Conservation (phyloP, 495 filamentous ascomycete genomes). For the Podospora comata region DNA sequence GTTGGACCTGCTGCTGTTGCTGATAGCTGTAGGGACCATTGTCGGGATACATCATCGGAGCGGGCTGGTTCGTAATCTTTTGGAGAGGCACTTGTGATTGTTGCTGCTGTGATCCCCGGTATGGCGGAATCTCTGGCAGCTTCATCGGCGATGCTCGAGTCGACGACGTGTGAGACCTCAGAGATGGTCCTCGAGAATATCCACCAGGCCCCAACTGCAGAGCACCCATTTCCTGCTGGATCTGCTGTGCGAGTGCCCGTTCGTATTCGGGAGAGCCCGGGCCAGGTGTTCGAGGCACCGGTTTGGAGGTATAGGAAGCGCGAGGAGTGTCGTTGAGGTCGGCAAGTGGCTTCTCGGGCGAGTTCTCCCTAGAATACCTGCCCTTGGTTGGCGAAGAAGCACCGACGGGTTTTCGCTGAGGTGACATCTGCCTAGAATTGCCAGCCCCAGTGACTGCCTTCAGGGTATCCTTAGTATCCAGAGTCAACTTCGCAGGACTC, state of each 20-base stretch:
- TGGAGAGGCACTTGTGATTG: conserved; percentile 31
- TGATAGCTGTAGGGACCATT: conserved; percentile 9
- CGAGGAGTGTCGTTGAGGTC: conserved; percentile 48
- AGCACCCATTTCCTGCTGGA: conserved; percentile 57
- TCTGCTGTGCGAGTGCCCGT: conserved; percentile 55
- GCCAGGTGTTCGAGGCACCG: conserved; percentile 30
- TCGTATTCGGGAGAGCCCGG: conserved; percentile 55
- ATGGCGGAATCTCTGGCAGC: conserved; percentile 54
- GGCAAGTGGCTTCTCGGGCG: conserved; percentile 41
- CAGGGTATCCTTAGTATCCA: conserved; percentile 40
- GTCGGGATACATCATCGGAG: conserved; percentile 22
- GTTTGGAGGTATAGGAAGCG: conserved; percentile 35
- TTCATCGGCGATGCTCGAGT: conserved; percentile 32
- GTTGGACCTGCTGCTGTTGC: conserved; percentile 33
- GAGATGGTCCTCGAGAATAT: conserved; percentile 23
- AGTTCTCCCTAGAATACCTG: conserved; percentile 25
- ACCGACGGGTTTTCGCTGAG: conserved; percentile 55
- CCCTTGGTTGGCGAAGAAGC: conserved; percentile 19
- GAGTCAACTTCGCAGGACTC: conserved; percentile 42
- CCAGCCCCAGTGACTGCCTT: conserved; percentile 34
- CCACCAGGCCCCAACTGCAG: conserved; percentile 40
- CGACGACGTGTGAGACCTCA: conserved; percentile 22
- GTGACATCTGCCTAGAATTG: conserved; percentile 48
- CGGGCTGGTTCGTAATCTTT: conserved; percentile 23
- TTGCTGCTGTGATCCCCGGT: conserved; percentile 37